phyloP scores from a whole-genome alignment of 2,329 filamentous ascomycete species.

The Pseudogymnoascus sp. region DNA sequence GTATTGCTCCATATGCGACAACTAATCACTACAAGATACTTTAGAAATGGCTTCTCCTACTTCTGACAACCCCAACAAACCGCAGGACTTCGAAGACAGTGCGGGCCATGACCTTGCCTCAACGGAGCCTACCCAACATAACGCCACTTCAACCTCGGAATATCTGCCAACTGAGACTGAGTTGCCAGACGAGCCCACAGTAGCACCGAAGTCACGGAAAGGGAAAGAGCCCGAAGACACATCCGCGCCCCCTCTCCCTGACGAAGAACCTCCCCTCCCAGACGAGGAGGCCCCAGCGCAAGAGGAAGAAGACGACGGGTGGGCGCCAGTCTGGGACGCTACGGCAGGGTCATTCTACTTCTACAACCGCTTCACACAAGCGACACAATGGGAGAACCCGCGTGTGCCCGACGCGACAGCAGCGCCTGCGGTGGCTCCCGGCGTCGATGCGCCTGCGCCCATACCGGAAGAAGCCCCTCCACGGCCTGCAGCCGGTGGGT shows the following conservation, averaged over 20 bases:
- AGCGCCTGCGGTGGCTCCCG: constrained; percentile 18
- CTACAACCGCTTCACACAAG: constrained; percentile 69
- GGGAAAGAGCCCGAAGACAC: constrained; percentile 28
- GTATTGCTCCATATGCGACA: constrained; percentile 1
- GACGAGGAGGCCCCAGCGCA: constrained; percentile 40
- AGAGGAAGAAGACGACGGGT: constrained; percentile 62
- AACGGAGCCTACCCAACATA: background rate
- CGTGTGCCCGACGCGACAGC: constrained; percentile 48
- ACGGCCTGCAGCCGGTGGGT: constrained; percentile 54
- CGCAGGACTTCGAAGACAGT: background rate
- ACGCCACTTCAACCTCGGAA: background rate
- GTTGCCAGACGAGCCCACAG: background rate
- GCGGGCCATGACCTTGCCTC: background rate
- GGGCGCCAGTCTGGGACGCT: constrained; percentile 72
- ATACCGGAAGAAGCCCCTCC: constrained; percentile 20
- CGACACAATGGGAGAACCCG: constrained; percentile 80
- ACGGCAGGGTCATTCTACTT: constrained; percentile 68
- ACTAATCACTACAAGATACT: background rate
- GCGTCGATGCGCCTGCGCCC: constrained; percentile 27
- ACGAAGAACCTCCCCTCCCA: constrained; percentile 33
- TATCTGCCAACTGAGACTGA: background rate
- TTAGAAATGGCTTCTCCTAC: background rate
- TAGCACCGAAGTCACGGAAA: constrained; percentile 15
- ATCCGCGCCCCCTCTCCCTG: constrained; percentile 35
- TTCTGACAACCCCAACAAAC: background rate